Percentiles rank a stretch among this genome's conserved stretches.
phyloP scores from a whole-genome alignment of 2,329 filamentous ascomycete genomes.

The Akanthomyces dipterigenus region DNA sequence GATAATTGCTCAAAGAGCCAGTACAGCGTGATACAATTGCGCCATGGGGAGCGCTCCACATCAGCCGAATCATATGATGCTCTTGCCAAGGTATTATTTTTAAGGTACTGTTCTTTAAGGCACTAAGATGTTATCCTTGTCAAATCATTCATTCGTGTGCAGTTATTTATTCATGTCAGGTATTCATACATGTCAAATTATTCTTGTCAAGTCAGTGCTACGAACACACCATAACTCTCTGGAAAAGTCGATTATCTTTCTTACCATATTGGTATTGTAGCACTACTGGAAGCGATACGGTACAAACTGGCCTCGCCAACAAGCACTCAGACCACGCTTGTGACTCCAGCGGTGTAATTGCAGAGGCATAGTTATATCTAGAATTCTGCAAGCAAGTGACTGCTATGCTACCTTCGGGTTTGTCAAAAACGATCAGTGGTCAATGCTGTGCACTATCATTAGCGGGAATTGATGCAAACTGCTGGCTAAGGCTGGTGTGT shows the following conservation, averaged over 20 bases:
- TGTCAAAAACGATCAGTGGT: conserved; percentile 21
- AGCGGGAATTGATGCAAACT: not conserved
- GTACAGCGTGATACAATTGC: no score
- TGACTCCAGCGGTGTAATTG: not conserved
- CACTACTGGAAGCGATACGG: not conserved
- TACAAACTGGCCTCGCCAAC: not conserved
- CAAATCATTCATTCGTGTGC: not conserved
- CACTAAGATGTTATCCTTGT: no score
- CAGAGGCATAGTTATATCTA: not conserved
- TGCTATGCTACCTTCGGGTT: not conserved
- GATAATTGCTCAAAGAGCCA: no score
- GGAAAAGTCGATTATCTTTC: not conserved
- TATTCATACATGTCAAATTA: not conserved
- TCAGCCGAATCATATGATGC: not conserved
- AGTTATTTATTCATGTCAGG: not conserved
- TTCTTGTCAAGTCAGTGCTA: not conserved
- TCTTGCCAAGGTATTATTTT: no score
- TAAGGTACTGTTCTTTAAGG: no score
- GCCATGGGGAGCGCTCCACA: no score
- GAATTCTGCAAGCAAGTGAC: not conserved
- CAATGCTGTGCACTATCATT: conserved; percentile 28
- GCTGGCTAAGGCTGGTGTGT: conserved; percentile 20
- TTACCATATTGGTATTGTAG: not conserved
- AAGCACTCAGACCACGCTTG: not conserved
- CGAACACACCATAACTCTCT: not conserved